Percentiles rank a stretch among this genome's conserved stretches.
Evolutionary conservation across 2,329 filamentous ascomycete genomes (phyloP).

Genomic region (Rugonectria rugulosa): DNA sequence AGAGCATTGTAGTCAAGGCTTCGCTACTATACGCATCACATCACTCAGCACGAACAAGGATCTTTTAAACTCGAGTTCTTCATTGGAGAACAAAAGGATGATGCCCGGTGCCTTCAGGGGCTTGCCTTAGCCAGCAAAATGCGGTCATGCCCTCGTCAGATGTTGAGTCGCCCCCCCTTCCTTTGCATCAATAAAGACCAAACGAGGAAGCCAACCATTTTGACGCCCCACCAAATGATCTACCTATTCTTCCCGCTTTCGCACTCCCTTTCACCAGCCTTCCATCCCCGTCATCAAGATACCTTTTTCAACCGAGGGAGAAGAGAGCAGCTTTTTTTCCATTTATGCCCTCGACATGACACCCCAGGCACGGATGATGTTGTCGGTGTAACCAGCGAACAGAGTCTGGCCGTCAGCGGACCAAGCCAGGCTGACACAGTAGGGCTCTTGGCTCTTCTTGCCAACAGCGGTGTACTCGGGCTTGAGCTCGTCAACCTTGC

Average conservation of each 20-base stretch:
- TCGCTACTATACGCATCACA: too few relatives aligned
- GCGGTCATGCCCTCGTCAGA: conserved; percentile 48
- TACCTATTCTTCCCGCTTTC: too few relatives aligned
- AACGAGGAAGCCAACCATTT: conserved; percentile 56
- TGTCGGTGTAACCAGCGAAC: conserved; percentile 99
- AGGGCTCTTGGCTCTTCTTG: conserved; percentile 99
- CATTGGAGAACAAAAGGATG: conserved; percentile 50
- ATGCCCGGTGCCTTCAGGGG: conserved; percentile 50
- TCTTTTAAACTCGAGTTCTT: conserved; percentile 45
- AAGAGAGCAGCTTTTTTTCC: conserved; percentile 32
- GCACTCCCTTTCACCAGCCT: conserved; percentile 41
- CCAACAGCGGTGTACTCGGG: conserved; percentile 96
- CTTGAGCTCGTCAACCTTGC: conserved; percentile 99
- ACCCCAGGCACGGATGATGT: conserved; percentile 97
- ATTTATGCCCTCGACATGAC: conserved; percentile 91
- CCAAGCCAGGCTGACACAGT: conserved; percentile 98
- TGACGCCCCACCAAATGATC: conserved; percentile 56
- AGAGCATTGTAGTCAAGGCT: too few relatives aligned
- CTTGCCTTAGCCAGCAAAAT: conserved; percentile 49
- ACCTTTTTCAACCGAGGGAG: conserved; percentile 38
- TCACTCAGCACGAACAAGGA: too few relatives aligned
- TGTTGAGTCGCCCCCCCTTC: conserved; percentile 44
- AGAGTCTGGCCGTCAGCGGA: conserved; percentile 98
- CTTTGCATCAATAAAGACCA: conserved; percentile 53
- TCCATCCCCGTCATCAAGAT: conserved; percentile 35